A percentile compares a stretch with the other conserved stretches of the same genome.
Conservation (phyloP, 208 protist species). For the Trypanosoma boissoni region DNA sequence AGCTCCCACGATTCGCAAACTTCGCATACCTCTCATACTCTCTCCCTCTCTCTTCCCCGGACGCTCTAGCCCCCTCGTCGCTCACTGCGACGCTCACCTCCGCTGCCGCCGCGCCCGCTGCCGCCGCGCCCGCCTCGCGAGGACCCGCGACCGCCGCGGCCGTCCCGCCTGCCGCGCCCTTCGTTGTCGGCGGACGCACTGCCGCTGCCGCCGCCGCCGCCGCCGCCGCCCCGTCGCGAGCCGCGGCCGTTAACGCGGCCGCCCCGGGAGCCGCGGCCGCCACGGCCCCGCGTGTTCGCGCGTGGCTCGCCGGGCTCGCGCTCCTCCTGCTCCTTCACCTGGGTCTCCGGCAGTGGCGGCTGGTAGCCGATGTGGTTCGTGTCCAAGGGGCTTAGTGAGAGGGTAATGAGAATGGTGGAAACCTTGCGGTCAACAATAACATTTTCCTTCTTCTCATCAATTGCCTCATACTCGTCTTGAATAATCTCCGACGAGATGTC, state of each 20-base stretch:
- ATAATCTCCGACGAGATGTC: slow-evolving; percentile 80
- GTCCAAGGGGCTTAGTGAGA: slow-evolving; percentile 86
- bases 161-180: slow-evolving; percentile 29
- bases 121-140: slow-evolving; percentile 29
- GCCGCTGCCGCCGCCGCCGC: slow-evolving; percentile 30
- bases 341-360: slow-evolving; percentile 79
- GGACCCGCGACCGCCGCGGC: slow-evolving; percentile 31
- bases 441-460: slow-evolving; percentile 74
- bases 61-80: background rate
- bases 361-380: slow-evolving; percentile 88
- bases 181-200: slow-evolving; percentile 8
- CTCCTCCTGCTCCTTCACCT: slow-evolving; percentile 85
- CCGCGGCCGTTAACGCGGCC: slow-evolving; percentile 28
- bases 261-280: slow-evolving; percentile 25
- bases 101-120: slow-evolving; percentile 21
- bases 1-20: too few relatives aligned
- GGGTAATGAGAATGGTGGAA: slow-evolving; percentile 87
- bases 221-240: slow-evolving; percentile 32
- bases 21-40: too few relatives aligned
- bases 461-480: slow-evolving; percentile 86
- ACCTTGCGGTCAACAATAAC: slow-evolving; percentile 79
- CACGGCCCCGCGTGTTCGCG: slow-evolving; percentile 4
- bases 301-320: slow-evolving; percentile 10
- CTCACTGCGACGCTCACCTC: background rate
- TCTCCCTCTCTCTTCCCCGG: background rate